A percentile compares a stretch with the other conserved stretches of the same genome.
These are phyloP conservation scores for barley (Hordeum vulgare) DNA, from an alignment of 176 grass and related monocot species.

Conservation along the genomic window MorexV3_pseudomolecules_assembly NC_058522.1:328420893-328421392, in stretches of 20 bases:
- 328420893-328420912: neutral
- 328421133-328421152: neutral
- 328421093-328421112: neutral
- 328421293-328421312: too few relatives aligned
- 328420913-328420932: neutral
- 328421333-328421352: too few relatives aligned
- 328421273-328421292: too few relatives aligned
- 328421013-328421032: neutral
- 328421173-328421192: neutral
- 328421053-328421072: conserved; percentile 2
- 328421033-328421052: neutral
- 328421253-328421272: neutral
- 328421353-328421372: too few relatives aligned
- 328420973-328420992: neutral
- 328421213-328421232: neutral
- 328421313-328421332: too few relatives aligned
- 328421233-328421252: neutral
- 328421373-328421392: too few relatives aligned
- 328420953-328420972: neutral
- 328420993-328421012: neutral
- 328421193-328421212: neutral
- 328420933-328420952: neutral
- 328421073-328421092: neutral
- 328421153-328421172: neutral
- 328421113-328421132: neutral